Evolutionary conservation across 805 yeast species (phyloP), one percentile per base, ranked within the genome.

Genomic region (Nakazawaea populi): DNA sequence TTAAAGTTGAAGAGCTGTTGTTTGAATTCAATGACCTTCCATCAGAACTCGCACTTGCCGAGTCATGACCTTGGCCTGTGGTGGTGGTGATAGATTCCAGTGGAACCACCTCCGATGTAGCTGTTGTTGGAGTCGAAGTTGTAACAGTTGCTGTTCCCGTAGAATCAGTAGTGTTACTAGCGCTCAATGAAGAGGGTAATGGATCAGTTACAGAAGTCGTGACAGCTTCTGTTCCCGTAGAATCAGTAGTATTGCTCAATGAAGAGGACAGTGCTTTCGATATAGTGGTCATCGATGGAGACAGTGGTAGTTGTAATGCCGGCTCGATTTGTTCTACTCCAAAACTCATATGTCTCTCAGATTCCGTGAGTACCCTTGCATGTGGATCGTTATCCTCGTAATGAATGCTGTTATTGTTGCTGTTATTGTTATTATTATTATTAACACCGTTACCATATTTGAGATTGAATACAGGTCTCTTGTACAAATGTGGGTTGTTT

Each of bases 261-360:
- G 40, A 37, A 6, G 40, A 37, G 7, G 40, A 37, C n/a, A 18
- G 14, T 37, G 18, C 10, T 12, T 11, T 6, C 11, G 11, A 2
- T 32, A 32, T 32, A 32, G 35, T 32, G 2, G 35, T 9, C 35
- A 32, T 32, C 11, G 40, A 37, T 10, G 40, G 14, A 12, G 18
- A 37, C 7, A 2, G 14, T 37, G 42, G 36, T 5, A 42, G 42
- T 37, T 29, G 35, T 37, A 5, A 30, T 28, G 42, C 9, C n/a
- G 29, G n/a, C 29, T 28, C 35, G 10, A 60, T 54, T 11, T 62
- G 62, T 46, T 62, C 65, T 11, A 62, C 63, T 2, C 66, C 67
- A 51, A 62, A 62, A 44, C 62, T 61, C 50, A 59, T 44, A 12
- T 54, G 55, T 47, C 60, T 45, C 28, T 39, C 36, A 4, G 48